A percentile compares a stretch with the other conserved stretches of the same genome.
Conservation (phyloP, 495 filamentous ascomycete genomes). For the Aspergillus carlsbadensis region DNA sequence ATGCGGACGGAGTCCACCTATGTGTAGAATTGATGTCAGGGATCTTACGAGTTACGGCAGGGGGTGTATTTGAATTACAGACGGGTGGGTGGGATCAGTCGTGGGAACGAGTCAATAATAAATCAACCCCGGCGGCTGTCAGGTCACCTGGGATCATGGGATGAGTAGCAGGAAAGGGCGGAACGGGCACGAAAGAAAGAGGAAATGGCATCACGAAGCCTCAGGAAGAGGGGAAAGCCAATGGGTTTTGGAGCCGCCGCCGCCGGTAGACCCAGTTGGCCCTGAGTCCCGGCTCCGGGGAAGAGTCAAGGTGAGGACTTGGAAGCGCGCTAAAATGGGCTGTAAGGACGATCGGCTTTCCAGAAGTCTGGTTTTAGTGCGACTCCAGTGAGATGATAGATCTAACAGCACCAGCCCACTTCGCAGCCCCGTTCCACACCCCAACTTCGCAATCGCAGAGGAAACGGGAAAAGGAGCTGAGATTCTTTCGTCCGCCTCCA, state of each 20-base stretch:
- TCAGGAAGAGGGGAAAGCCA: conserved; percentile 13
- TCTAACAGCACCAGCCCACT: conserved; percentile 34
- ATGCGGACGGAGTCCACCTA: not conserved
- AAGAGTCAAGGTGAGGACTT: conserved; percentile 31
- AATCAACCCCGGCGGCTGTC: conserved; percentile 13
- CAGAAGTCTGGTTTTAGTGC: conserved; percentile 42
- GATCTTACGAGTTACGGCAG: conserved; percentile 1
- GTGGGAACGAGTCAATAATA: conserved; percentile 15
- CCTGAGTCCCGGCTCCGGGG: conserved; percentile 42
- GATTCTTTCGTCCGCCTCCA: not conserved
- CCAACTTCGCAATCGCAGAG: conserved; percentile 10
- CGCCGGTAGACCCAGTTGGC: conserved; percentile 31
- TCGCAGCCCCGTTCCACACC: conserved; percentile 14
- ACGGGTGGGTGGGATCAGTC: not conserved
- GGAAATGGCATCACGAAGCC: conserved; percentile 1
- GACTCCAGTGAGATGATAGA: conserved; percentile 47
- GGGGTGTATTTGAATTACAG: not conserved
- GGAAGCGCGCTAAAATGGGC: conserved; percentile 37
- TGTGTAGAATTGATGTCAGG: conserved; percentile 11
- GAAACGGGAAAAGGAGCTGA: conserved; percentile 1
- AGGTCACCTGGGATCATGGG: conserved; percentile 12
- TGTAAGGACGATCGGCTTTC: conserved; percentile 42
- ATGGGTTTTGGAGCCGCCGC: conserved; percentile 23
- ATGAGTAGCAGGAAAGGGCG: conserved; percentile 11
- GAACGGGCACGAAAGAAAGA: not conserved